Evolutionary conservation across 345 rosid species (phyloP).

Genomic region (Mangifera indica): DNA sequence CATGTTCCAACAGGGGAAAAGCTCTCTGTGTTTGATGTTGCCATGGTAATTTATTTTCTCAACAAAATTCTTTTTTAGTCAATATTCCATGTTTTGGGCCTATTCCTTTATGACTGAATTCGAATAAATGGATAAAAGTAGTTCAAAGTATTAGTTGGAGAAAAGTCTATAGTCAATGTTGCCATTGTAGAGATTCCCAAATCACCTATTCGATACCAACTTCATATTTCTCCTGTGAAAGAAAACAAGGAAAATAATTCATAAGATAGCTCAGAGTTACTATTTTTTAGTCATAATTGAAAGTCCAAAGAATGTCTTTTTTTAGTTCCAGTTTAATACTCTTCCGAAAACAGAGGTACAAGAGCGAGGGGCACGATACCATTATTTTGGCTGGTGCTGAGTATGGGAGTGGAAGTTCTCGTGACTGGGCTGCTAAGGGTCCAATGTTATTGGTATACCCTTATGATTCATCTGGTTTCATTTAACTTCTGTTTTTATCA

Average conservation of each 20-base stretch:
- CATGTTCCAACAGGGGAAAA: constrained; percentile 81
- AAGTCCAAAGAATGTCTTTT: background rate
- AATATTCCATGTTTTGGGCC: background rate
- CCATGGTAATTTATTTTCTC: constrained; percentile 58
- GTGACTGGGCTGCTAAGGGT: constrained; percentile 99
- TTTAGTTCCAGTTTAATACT: background rate
- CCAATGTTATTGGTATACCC: constrained; percentile 74
- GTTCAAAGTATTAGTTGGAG: too few species aligned
- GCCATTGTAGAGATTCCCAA: too few species aligned
- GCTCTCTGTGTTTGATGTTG: constrained; percentile 75
- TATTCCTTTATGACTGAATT: too few species aligned
- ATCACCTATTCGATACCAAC: too few species aligned
- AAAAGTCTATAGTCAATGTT: too few species aligned
- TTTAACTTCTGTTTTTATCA: background rate
- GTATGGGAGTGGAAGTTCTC: constrained; percentile 96
- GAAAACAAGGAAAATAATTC: too few species aligned
- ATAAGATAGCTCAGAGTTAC: too few species aligned
- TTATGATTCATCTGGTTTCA: background rate
- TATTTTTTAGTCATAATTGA: too few species aligned
- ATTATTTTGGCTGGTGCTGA: constrained; percentile 86
- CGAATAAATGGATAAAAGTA: too few species aligned
- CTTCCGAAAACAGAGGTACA: constrained; percentile 58
- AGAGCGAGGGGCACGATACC: constrained; percentile 63
- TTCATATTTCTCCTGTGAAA: too few species aligned
- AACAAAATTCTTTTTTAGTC: background rate